A percentile compares a stretch with the other conserved stretches of the same genome.
phyloP scores from a whole-genome alignment of 768 basidiomycete species.

The Leccinum subtestaceum region DNA sequence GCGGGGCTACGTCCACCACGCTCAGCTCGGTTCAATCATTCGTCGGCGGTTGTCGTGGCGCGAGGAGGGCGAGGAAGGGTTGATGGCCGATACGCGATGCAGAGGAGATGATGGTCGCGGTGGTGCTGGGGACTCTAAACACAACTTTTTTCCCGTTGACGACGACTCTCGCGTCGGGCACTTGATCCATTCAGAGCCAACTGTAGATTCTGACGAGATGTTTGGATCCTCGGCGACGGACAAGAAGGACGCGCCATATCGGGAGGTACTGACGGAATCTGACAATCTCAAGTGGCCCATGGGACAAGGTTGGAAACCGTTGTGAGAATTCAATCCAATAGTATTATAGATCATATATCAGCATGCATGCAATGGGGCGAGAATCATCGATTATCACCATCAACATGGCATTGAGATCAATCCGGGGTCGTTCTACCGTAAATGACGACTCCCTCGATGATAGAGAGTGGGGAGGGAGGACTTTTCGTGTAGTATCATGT shows the following conservation, averaged over 20 bases:
- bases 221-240: conserved; percentile 12
- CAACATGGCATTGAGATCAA: background rate
- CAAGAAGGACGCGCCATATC: conserved; percentile 2
- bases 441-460: background rate
- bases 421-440: background rate
- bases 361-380: background rate
- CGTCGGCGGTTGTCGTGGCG: conserved; percentile 18
- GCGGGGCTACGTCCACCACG: conserved; percentile 53
- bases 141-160: background rate
- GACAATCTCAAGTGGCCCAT: conserved; percentile 63
- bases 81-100: conserved; percentile 40
- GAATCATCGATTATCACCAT: background rate
- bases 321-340: conserved; percentile 21
- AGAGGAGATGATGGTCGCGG: background rate
- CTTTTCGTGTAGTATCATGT: background rate
- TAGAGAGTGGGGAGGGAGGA: background rate
- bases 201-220: conserved; percentile 13
- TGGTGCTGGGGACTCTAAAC: background rate
- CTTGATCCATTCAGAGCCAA: conserved; percentile 19
- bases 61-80: conserved; percentile 36
- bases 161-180: conserved; percentile 18
- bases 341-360: background rate
- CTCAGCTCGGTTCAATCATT: conserved; percentile 20
- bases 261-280: conserved; percentile 21
- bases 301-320: conserved; percentile 52